Percentiles rank a stretch among this genome's conserved stretches.
phyloP scores from a whole-genome alignment of 2,329 filamentous ascomycete genomes.

The Leptographium procerum region DNA sequence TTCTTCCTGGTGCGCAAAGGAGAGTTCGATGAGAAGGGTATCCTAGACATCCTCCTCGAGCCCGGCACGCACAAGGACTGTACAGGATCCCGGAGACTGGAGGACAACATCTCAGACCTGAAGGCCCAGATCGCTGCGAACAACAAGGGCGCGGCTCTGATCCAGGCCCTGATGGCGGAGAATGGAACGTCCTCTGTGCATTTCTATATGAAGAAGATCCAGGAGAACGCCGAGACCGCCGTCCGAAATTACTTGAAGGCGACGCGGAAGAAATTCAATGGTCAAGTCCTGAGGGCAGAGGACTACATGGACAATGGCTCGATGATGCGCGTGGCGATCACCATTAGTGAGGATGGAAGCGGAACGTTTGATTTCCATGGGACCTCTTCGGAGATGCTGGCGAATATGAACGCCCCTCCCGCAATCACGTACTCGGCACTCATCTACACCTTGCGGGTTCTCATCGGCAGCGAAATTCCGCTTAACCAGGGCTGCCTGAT shows the following conservation, averaged over 20 bases:
- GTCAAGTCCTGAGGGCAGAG: slow-evolving; percentile 43
- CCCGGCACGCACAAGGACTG: slow-evolving; percentile 66
- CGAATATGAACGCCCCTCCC: slow-evolving; percentile 65
- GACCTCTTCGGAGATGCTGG: slow-evolving; percentile 63
- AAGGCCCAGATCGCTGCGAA: slow-evolving; percentile 82
- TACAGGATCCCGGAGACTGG: slow-evolving; percentile 63
- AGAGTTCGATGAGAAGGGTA: slow-evolving; percentile 64
- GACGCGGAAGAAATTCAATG: no score
- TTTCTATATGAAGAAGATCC: slow-evolving; percentile 74
- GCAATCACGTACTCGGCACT: slow-evolving; percentile 69
- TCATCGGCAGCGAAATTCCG: slow-evolving; percentile 71
- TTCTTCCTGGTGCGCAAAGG: slow-evolving; percentile 66
- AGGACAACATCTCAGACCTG: slow-evolving; percentile 75
- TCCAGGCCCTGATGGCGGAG: slow-evolving; percentile 63
- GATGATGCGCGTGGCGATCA: slow-evolving; percentile 62
- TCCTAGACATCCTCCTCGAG: slow-evolving; percentile 59
- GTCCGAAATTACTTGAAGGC: slow-evolving; percentile 60
- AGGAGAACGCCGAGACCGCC: slow-evolving; percentile 64
- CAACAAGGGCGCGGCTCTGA: slow-evolving; percentile 70
- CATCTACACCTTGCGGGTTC: slow-evolving; percentile 70
- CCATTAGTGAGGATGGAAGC: slow-evolving; percentile 64
- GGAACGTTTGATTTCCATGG: slow-evolving; percentile 68
- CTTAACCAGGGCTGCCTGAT: slow-evolving; percentile 75
- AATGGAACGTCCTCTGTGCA: slow-evolving; percentile 66
- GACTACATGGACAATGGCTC: slow-evolving; percentile 87